phyloP scores from a whole-genome alignment of 2,329 filamentous ascomycete genomes.

The Colletotrichum magnum region DNA sequence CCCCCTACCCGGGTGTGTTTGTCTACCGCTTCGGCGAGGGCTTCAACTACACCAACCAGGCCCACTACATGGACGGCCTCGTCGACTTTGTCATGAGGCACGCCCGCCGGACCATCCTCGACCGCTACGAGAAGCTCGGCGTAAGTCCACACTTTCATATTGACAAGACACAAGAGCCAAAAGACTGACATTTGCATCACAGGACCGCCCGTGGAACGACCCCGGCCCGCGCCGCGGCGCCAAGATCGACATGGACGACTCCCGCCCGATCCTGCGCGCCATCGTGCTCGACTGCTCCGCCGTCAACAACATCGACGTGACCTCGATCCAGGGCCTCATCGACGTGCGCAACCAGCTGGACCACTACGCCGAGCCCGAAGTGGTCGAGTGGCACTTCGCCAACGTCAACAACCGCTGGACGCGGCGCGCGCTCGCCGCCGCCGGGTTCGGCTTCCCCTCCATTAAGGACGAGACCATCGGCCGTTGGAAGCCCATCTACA shows the following conservation, averaged over 20 bases:
- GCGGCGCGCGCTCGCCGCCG: slow-evolving; percentile 67
- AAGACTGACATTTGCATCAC: not conserved
- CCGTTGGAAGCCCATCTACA: slow-evolving; percentile 52
- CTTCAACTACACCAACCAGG: slow-evolving; percentile 67
- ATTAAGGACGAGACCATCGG: slow-evolving; percentile 46
- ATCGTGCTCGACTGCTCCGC: slow-evolving; percentile 71
- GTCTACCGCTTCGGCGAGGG: slow-evolving; percentile 67
- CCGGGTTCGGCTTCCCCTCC: slow-evolving; percentile 67
- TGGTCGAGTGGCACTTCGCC: slow-evolving; percentile 69
- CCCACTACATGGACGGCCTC: slow-evolving; percentile 61
- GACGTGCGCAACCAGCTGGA: slow-evolving; percentile 69
- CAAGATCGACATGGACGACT: slow-evolving; percentile 49
- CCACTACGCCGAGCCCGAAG: slow-evolving; percentile 63
- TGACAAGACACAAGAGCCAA: not conserved
- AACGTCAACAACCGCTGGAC: slow-evolving; percentile 70
- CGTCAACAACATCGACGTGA: slow-evolving; percentile 71
- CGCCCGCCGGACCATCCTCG: slow-evolving; percentile 57
- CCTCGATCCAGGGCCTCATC: slow-evolving; percentile 69
- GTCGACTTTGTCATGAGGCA: slow-evolving; percentile 55
- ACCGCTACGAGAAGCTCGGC: slow-evolving; percentile 61
- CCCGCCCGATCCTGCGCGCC: slow-evolving; percentile 64
- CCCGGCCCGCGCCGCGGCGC: slow-evolving; percentile 56
- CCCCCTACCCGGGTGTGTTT: slow-evolving; percentile 64
- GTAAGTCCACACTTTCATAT: slow-evolving; percentile 48
- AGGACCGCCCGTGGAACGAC: slow-evolving; percentile 71